Conservation (phyloP, 306 rosid genomes). For the Casuarina glauca region DNA sequence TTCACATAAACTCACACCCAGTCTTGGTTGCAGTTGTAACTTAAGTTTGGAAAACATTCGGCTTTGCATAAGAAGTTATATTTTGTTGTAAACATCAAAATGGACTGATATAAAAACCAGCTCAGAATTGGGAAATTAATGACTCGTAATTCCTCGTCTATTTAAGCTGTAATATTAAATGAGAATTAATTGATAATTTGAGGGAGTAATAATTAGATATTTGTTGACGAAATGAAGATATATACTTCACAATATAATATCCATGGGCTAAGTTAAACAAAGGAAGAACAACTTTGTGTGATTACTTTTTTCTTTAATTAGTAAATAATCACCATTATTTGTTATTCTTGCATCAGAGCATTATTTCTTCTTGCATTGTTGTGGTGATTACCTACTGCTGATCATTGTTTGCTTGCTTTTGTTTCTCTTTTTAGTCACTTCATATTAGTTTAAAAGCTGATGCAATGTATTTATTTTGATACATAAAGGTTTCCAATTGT, state of each 20-base stretch:
- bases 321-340: not conserved
- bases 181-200: not conserved
- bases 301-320: not conserved
- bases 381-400: not conserved
- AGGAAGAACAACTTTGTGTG: not conserved
- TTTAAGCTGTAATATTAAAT: not conserved
- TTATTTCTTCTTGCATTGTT: not conserved
- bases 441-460: slow-evolving; percentile 6
- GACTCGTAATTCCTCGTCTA: not conserved
- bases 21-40: not conserved
- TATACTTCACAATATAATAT: not conserved
- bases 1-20: not conserved
- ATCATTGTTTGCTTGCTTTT: not conserved
- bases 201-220: not conserved
- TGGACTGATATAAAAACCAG: not conserved
- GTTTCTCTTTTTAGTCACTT: slow-evolving; percentile 15
- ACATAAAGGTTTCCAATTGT: slow-evolving; percentile 78
- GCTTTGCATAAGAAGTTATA: not conserved
- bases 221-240: not conserved
- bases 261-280: not conserved
- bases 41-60: not conserved
- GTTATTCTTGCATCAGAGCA: not conserved
- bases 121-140: not conserved
- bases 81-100: not conserved
- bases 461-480: slow-evolving; percentile 27